A percentile compares a stretch with the other conserved stretches of the same genome.
These are phyloP conservation scores for Gossypium davidsonii DNA, from an alignment of 441 rosid genomes.

Conservation along the genomic window DNA sequence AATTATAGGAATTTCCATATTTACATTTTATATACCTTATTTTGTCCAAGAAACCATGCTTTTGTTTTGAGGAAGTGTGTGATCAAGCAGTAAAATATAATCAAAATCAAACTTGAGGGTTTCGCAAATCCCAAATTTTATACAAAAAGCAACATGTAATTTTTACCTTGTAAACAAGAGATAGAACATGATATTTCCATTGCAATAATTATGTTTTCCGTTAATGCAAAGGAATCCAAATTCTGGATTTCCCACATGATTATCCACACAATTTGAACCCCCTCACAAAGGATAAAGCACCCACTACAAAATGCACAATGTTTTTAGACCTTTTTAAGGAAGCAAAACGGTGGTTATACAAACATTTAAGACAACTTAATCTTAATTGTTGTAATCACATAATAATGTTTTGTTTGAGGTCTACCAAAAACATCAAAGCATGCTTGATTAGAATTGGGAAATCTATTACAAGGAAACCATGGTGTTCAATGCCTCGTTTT, in stretches of 20 bases:
- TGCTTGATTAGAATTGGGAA: constrained; percentile 23
- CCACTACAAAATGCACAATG: constrained; percentile 22
- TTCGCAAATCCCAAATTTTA: not conserved
- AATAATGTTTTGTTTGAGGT: constrained; percentile 21
- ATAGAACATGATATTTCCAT: not conserved
- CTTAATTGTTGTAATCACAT: constrained; percentile 16
- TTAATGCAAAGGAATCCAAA: constrained; percentile 6
- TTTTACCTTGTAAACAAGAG: not conserved
- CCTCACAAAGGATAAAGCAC: constrained; percentile 14
- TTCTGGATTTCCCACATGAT: constrained; percentile 13
- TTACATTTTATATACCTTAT: not conserved
- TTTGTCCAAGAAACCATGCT: too few relatives aligned
- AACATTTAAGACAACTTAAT: not conserved
- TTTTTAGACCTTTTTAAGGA: constrained; percentile 33
- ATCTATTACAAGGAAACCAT: not conserved
- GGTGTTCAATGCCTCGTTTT: not conserved
- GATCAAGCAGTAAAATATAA: too few relatives aligned
- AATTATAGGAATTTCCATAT: too few relatives aligned
- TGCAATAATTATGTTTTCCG: constrained; percentile 16
- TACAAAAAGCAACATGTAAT: not conserved
- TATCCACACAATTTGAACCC: not conserved
- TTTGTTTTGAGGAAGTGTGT: too few relatives aligned
- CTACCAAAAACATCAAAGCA: constrained; percentile 30
- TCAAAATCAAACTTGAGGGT: too few relatives aligned
- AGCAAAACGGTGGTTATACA: constrained; percentile 30